A percentile compares a stretch with the other conserved stretches of the same genome.
These are phyloP conservation scores for Herpetomonas tarakana DNA, from an alignment of 208 protist species.

Conservation along the genomic window DNA sequence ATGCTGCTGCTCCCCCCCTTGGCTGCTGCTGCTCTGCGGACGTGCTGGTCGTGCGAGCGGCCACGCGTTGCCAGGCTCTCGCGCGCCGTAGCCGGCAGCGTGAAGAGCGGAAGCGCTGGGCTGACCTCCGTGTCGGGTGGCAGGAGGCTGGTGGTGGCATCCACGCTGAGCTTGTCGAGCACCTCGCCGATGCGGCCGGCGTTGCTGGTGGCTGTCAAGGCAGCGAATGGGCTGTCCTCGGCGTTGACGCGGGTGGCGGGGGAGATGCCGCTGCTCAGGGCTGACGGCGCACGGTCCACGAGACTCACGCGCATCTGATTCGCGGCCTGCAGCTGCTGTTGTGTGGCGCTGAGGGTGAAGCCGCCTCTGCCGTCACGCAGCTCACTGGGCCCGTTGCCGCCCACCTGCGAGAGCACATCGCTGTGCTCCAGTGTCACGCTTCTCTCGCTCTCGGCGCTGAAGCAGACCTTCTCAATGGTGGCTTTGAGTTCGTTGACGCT, in stretches of 20 bases:
- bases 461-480: conserved; percentile 34
- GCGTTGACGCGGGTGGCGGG: no score
- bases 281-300: neutral
- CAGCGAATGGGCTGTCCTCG: neutral
- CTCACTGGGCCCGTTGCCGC: neutral
- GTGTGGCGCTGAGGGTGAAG: neutral
- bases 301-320: neutral
- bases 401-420: neutral
- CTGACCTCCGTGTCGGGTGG: neutral
- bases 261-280: neutral
- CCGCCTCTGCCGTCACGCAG: neutral
- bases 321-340: neutral
- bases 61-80: neutral
- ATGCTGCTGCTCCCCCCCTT: neutral
- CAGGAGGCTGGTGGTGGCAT: neutral
- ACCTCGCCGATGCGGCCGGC: neutral
- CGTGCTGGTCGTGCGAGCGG: neutral
- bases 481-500: conserved; percentile 12
- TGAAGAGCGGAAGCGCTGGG: neutral
- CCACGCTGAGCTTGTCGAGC: neutral
- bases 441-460: conserved; percentile 10
- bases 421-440: neutral
- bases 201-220: neutral
- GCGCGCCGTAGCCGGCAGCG: neutral
- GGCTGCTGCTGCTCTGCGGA: neutral